Evolutionary conservation across 106 monocot genomes (phyloP).

Genomic region (Acanthochlamys bracteata): DNA sequence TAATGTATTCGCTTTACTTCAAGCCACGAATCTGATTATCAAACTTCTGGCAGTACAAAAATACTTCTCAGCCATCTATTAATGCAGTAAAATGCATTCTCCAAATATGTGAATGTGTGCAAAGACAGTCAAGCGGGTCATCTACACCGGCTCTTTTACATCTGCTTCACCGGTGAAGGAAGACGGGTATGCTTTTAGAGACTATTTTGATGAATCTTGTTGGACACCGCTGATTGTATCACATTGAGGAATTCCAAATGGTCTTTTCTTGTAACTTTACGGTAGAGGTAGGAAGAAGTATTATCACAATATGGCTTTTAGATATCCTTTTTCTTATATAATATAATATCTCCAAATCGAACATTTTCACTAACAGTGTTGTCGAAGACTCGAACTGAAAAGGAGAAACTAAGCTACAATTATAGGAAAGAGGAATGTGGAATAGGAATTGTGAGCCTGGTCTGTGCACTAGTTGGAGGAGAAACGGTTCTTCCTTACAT

Average conservation of each 20-base stretch:
- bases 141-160: constrained; percentile 25
- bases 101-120: constrained; percentile 11
- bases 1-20: too few species aligned
- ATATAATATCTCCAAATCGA: too few species aligned
- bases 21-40: too few species aligned
- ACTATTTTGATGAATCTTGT: constrained; percentile 46
- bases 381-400: constrained; percentile 38
- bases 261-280: background rate
- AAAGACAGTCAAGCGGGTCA: constrained; percentile 20
- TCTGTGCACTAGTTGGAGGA: constrained; percentile 39
- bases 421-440: background rate
- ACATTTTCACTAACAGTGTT: too few species aligned
- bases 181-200: constrained; percentile 15
- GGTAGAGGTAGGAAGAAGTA: too few species aligned
- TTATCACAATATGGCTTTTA: too few species aligned
- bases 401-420: constrained; percentile 20
- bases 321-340: too few species aligned
- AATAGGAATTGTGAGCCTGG: constrained; percentile 39
- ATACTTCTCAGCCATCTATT: constrained; percentile 16
- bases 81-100: constrained; percentile 12
- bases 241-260: constrained; percentile 12
- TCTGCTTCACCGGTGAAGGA: constrained; percentile 16
- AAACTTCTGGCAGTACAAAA: constrained; percentile 11
- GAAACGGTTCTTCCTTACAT: constrained; percentile 13
- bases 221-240: constrained; percentile 44